phyloP scores from a whole-genome alignment of 2,329 filamentous ascomycete genomes.

The Diaporthe destruens region DNA sequence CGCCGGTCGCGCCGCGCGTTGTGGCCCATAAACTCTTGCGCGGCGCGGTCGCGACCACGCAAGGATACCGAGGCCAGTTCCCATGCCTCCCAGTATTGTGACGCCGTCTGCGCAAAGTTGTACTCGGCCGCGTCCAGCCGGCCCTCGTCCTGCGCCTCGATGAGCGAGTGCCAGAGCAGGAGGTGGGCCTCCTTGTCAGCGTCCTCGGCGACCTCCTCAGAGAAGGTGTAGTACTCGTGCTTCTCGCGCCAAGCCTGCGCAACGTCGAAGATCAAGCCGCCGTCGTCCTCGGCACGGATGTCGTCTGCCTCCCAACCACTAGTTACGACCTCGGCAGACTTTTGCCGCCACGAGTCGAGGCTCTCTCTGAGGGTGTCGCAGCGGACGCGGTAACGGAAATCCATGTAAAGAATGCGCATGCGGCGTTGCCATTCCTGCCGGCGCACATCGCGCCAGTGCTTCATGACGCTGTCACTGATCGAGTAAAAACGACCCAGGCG shows the following conservation, averaged over 20 bases:
- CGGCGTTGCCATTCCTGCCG: slow-evolving; percentile 44
- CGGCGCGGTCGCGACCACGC: slow-evolving; percentile 44
- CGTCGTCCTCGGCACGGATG: slow-evolving; percentile 45
- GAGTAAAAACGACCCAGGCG: slow-evolving; percentile 32
- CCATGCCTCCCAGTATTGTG: slow-evolving; percentile 45
- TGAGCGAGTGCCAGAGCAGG: slow-evolving; percentile 44
- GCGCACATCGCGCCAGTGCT: slow-evolving; percentile 38
- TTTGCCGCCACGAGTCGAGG: slow-evolving; percentile 46
- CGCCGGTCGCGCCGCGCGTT: slow-evolving; percentile 44
- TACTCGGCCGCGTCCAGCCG: slow-evolving; percentile 46
- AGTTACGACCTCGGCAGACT: slow-evolving; percentile 43
- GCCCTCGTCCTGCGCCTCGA: slow-evolving; percentile 44
- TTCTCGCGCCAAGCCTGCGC: slow-evolving; percentile 44
- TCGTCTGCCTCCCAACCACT: slow-evolving; percentile 45
- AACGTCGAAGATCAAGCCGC: slow-evolving; percentile 45
- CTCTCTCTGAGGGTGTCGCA: slow-evolving; percentile 44
- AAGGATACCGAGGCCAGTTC: slow-evolving; percentile 47
- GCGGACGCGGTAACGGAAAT: slow-evolving; percentile 47
- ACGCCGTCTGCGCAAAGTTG: slow-evolving; percentile 45
- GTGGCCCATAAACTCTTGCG: slow-evolving; percentile 44
- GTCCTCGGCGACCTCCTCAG: slow-evolving; percentile 46
- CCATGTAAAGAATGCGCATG: slow-evolving; percentile 44
- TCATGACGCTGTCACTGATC: slow-evolving; percentile 33
- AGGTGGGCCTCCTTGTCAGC: slow-evolving; percentile 47
- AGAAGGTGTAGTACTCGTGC: slow-evolving; percentile 41